Evolutionary conservation across 1,284 basidiomycete genomes (phyloP), one percentile per base, ranked within the genome.

Genomic region (Kwoniella shivajii): DNA sequence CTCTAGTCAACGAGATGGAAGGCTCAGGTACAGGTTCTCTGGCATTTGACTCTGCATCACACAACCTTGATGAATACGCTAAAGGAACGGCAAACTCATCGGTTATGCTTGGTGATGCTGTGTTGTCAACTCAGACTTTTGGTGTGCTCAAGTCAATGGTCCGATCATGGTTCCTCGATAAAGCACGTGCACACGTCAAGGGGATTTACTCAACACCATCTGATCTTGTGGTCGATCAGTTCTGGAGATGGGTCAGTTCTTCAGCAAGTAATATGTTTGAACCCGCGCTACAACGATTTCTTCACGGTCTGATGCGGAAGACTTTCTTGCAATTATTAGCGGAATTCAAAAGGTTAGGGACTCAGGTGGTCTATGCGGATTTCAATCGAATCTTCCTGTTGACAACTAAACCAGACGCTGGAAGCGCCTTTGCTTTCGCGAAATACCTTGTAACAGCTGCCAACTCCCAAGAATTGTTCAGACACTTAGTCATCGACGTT

Each of bases 201-300:
- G 74, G 74, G 2, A 39, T 50, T 3, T 57, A 50, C 1, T 36
- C 43, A 6, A 83, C 84, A 46, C 79, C 79, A 16, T 72, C 80
- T 10, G 74, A 81, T 51, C 67, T 83, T 29, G 78, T 83, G 20
- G 77, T 83, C 33, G 91, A 95, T 72, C 93, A 98, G 75, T 98
- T 99, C 79, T 98, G 94, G 93, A 83, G 96, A 30, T 99, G 96
- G 96, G 84, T 96, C 61, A 90, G 87, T 69, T 93, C 90, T 2
- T 86, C 84, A 45, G 82, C 86, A 3, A 90, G 93, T 30, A 84
- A 87, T 58, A 86, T 99, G 81, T 96, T 92, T 72, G 96, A 99
- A 74, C 88, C 94, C 1, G 89, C 92, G 50, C 82, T 99, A 6
- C 92, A 98, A 74, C 86, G 89, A 0, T 99, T 99, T 79, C 81